A percentile compares a stretch with the other conserved stretches of the same genome.
Conservation (phyloP, 2,329 filamentous ascomycete genomes). For the Piedraia hortae region DNA sequence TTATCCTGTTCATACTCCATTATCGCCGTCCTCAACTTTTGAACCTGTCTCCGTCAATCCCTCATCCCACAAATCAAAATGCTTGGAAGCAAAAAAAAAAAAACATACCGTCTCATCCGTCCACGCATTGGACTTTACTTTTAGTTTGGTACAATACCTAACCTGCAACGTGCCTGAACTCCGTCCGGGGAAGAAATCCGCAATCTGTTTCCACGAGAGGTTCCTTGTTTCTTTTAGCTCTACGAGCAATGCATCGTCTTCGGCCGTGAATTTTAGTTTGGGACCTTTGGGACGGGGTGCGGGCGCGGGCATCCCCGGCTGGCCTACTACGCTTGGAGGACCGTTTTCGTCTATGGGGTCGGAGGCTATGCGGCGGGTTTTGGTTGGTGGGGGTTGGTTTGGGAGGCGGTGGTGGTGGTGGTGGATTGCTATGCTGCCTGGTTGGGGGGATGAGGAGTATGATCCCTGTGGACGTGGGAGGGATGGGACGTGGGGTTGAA, state of each 20-base stretch:
- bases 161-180: conserved; percentile 81
- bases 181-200: conserved; percentile 78
- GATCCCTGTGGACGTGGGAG: conserved; percentile 1
- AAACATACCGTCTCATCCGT: conserved; percentile 55
- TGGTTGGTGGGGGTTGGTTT: conserved; percentile 40
- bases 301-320: conserved; percentile 63
- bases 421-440: conserved; percentile 10
- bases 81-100: not conserved
- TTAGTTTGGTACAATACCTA: conserved; percentile 81
- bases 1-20: conserved; percentile 75
- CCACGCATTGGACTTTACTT: conserved; percentile 82
- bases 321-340: conserved; percentile 62
- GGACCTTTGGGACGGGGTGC: conserved; percentile 58
- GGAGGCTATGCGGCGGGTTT: conserved; percentile 32
- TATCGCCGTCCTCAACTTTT: conserved; percentile 48
- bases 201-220: conserved; percentile 91
- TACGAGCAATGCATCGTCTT: conserved; percentile 67
- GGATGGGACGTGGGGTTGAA: conserved; percentile 20
- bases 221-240: conserved; percentile 87
- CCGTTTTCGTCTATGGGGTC: conserved; percentile 21
- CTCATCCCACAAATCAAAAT: not conserved
- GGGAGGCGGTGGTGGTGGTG: conserved; percentile 65
- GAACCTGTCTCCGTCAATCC: conserved; percentile 29
- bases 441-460: not conserved
- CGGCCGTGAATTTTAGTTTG: conserved; percentile 79